A percentile compares a stretch with the other conserved stretches of the same genome.
phyloP scores from a whole-genome alignment of 179 eudicot species.

The Silene vulgaris region DNA sequence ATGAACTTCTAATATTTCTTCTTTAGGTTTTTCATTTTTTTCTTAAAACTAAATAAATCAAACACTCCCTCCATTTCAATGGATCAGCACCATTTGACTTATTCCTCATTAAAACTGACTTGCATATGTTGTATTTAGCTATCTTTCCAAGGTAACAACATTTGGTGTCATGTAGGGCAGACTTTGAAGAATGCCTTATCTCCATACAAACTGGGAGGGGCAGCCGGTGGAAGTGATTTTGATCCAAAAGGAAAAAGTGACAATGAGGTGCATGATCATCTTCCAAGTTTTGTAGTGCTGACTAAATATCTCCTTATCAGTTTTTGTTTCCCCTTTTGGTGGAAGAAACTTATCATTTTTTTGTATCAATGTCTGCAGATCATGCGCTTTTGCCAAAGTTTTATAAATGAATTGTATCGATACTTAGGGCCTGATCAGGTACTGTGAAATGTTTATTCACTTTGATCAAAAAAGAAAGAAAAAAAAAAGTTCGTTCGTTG shows the following conservation, averaged over 20 bases:
- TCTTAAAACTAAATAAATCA: too few species aligned
- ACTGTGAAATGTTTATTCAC: conserved; percentile 12
- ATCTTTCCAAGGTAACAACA: conserved; percentile 14
- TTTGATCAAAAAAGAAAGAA: background rate
- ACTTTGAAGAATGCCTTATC: conserved; percentile 89
- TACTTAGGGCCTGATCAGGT: conserved; percentile 98
- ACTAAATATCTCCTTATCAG: background rate
- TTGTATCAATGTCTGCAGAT: conserved; percentile 38
- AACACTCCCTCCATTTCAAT: background rate
- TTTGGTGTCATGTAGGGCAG: conserved; percentile 38
- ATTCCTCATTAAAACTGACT: background rate
- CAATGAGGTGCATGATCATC: conserved; percentile 56
- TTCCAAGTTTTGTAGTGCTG: conserved; percentile 9
- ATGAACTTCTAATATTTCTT: too few species aligned
- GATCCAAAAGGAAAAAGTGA: conserved; percentile 97
- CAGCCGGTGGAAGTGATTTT: conserved; percentile 98
- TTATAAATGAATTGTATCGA: conserved; percentile 82
- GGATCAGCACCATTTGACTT: background rate
- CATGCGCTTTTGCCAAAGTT: conserved; percentile 98
- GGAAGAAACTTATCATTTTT: background rate
- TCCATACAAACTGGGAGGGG: conserved; percentile 94
- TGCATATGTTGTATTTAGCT: conserved; percentile 2
- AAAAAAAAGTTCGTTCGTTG: conserved; percentile 4
- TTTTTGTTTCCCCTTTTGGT: background rate
- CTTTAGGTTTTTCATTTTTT: too few species aligned